Evolutionary conservation across 805 yeast species (phyloP), one percentile per base, ranked within the genome.

Genomic region (Candida gorgasii): DNA sequence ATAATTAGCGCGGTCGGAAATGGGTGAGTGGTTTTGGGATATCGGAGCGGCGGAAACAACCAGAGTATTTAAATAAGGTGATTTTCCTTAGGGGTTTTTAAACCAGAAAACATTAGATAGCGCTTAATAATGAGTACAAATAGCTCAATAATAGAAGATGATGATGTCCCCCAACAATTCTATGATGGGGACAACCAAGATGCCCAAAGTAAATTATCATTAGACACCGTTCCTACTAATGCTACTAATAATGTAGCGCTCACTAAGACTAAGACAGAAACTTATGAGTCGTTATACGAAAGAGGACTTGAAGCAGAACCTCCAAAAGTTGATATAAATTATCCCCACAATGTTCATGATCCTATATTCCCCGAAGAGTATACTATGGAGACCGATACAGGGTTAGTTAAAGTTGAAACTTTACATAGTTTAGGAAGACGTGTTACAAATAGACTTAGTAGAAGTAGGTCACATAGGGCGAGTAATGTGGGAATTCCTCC

Each of bases 331-430:
- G 87, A 80, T 50, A 64, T 81, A 29, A 54, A 67, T 53, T 38
- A 52, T 20, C 71, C 73, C 3, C 69, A 70, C 28, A 31, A 29
- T 8, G 72, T 77, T 17, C 75, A 72, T 46, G 75, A 76, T 48
- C 86, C 92, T 12, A 83, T 89, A 26, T 89, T 89, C 73, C 97
- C 97, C 7, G 97, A 89, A 69, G 96, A 89, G 60, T 89, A 87
- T 61, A 85, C 89, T 5, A 50, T 89, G 62, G 97, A 89, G 69
- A 89, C 97, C 0, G 75, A 76, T 40, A 87, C 96, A 5, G 97
- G 97, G 49, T 70, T 89, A 42, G 97, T 89, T 11, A 93, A 92
- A 1, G 86, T 83, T 1, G 68, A 79, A 32, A 84, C 95, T 1
- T 69, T 89, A 51, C 84, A 76, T 35, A 71, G 75, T 7, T 48